Percentiles rank a stretch among this genome's conserved stretches.
Evolutionary conservation across 179 eudicot species (phyloP).

Genomic region (Corrigiola litoralis): DNA sequence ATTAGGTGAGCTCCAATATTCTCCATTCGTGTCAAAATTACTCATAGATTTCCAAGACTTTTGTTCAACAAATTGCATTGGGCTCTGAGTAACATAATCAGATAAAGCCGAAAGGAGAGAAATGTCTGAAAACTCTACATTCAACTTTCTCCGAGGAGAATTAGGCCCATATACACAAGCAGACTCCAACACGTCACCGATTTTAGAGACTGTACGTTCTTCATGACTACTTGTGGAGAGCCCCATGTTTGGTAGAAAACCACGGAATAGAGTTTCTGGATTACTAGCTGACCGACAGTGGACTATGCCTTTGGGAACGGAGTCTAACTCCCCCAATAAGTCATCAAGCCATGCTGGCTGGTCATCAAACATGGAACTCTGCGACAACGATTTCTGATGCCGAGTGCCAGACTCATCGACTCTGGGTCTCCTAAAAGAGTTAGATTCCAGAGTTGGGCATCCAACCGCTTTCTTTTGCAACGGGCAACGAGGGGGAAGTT

Average conservation of each 20-base stretch:
- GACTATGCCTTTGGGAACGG: slow-evolving; percentile 22
- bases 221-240: slow-evolving; percentile 20
- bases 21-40: slow-evolving; percentile 20
- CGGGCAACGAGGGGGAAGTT: slow-evolving; percentile 67
- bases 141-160: slow-evolving; percentile 51
- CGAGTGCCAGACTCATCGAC: slow-evolving; percentile 13
- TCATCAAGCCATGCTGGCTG: slow-evolving; percentile 53
- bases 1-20: slow-evolving; percentile 23
- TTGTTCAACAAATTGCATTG: slow-evolving; percentile 28
- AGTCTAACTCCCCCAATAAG: slow-evolving; percentile 36
- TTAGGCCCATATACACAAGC: slow-evolving; percentile 56
- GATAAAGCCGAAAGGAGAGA: slow-evolving; percentile 44
- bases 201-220: slow-evolving; percentile 24
- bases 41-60: slow-evolving; percentile 21
- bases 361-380: slow-evolving; percentile 38
- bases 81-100: slow-evolving; percentile 30
- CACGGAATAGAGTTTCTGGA: slow-evolving; percentile 34
- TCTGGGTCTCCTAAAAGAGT: slow-evolving; percentile 6
- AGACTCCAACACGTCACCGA: slow-evolving; percentile 32
- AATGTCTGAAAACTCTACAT: slow-evolving; percentile 31
- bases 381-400: slow-evolving; percentile 39
- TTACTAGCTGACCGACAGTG: slow-evolving; percentile 47
- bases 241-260: slow-evolving; percentile 18
- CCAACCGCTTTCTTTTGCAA: slow-evolving; percentile 29
- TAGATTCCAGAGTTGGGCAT: slow-evolving; percentile 13